Evolutionary conservation across 208 protist species (phyloP), one percentile per base, ranked within the genome.

Genomic region (Kentomonas sorsogonicus): DNA sequence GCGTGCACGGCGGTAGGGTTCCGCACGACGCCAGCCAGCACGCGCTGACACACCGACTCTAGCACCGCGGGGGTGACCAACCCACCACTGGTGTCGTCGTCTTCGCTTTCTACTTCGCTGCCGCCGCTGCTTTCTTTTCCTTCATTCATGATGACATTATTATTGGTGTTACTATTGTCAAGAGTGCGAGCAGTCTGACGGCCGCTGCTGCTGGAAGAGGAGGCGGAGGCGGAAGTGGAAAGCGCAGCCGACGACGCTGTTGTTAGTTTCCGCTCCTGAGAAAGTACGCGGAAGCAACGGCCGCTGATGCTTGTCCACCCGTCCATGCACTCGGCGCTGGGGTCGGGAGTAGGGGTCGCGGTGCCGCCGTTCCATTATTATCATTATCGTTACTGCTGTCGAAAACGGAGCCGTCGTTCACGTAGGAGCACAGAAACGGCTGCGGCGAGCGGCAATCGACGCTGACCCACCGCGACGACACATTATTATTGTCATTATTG

Each of bases 391-490:
- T 40, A n/a, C 23, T 16, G 7, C 55, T 48, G 18, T 63, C 39
- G 20, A 62, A 74, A 18, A 57, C 55, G 18, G 69, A 72, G 40
- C 81, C 81, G 63, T 89, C 81, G 61, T 89, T 89, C 23, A 77
- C 34, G 68, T 86, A 89, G 0, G 75, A 64, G 63, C 83, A 86
- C 3, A 91, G 51, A 52, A 81, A 91, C 2, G 83, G 76, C 55
- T 78, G 63, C 5, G 65, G 67, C 40, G 60, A 27, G 33, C 76
- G 69, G 31, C 73, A 83, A 60, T 78, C 73, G 29, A 63, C 60
- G 15, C 69, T 66, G 16, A 70, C 50, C 78, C 83, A 90, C 40
- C 50, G 10, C 13, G 22, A 27, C 18, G 45, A 7, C 6, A 66
- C 36, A 1, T 20, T 39, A 25, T 4, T 10, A 1, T 1, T 15